Base-by-base conservation (phyloP, 2,329 filamentous ascomycete species). In the Penicillium sp. region DNA sequence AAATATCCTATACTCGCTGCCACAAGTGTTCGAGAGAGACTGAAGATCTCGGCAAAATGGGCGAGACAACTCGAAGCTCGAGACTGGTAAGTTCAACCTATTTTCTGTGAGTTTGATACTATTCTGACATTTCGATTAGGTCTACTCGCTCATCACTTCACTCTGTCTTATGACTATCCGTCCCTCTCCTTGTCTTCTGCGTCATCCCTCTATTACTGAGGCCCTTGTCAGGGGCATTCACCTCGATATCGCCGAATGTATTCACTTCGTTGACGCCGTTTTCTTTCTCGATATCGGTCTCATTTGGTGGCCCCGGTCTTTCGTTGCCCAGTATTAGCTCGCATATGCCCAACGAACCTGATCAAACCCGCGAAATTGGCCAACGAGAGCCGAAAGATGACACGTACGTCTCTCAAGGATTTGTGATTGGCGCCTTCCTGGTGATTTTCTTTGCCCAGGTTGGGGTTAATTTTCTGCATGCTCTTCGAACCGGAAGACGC, bases 31-130 rank as follows among this genome's bases (percentile, higher is more conserved):
- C 77, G 90, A 52, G 82, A 89, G 61, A 76, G 90, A 49, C 69
- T 95, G 48, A 94, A 95, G 72, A 84, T 95, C 43, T 88, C 87
- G 53, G 87, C 84, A 44, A 72, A 72, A 35, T 95, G 89, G 89
- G 84, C 91, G 53, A 71, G 79, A 50, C 79, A 84, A 62, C 83
- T 88, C 69, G 83, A 89, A 63, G 75, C 75, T 44, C 80, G 78
- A 57, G 75, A 81, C 72, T 87, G 84, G 87, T 90, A 75, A 78
- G 85, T 61, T 43, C 24, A 19, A 21, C 34, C 39, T 38, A 10
- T 32, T n/a, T 47, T 32, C 40, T 47, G 22, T 12, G 28, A 17
- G 6, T 43, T 53, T 19, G 34, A 31, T 48, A 31, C 28, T 48
- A 38, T 51, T 49, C 53, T 50, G 54, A 58, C n/a, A 29, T 32